Conservation (phyloP, 2,329 filamentous ascomycete genomes). For the Cladosporium phlei region DNA sequence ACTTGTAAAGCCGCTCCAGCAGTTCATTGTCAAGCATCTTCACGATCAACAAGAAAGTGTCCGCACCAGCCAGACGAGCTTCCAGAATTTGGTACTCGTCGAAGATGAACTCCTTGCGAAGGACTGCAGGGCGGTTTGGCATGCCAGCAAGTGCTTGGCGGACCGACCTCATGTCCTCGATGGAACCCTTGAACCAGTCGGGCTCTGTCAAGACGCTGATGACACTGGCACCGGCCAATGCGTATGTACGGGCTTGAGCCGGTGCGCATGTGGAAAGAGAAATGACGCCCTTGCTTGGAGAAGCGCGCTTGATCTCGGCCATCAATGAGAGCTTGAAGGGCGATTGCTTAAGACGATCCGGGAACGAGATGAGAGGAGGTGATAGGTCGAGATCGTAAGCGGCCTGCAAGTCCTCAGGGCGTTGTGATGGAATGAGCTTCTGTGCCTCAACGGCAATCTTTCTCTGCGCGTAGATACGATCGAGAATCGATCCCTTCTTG, state of each 20-base stretch:
- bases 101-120: constrained; percentile 96
- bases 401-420: constrained; percentile 77
- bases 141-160: constrained; percentile 84
- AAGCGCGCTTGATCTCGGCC: constrained; percentile 96
- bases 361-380: constrained; percentile 76
- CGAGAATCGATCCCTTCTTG: constrained; percentile 79
- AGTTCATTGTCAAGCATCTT: constrained; percentile 86
- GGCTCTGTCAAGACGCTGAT: constrained; percentile 99
- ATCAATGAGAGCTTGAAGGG: constrained; percentile 87
- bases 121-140: constrained; percentile 83
- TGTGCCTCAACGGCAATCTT: constrained; percentile 71
- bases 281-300: constrained; percentile 93
- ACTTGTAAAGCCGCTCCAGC: constrained; percentile 75
- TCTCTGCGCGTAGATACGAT: constrained; percentile 82
- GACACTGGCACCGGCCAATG: constrained; percentile 87
- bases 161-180: constrained; percentile 85
- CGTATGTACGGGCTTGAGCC: constrained; percentile 84
- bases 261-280: constrained; percentile 82
- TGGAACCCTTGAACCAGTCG: constrained; percentile 98
- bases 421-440: constrained; percentile 78
- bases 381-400: constrained; percentile 79
- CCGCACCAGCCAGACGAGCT: constrained; percentile 84
- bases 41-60: constrained; percentile 91
- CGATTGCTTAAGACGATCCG: constrained; percentile 72
- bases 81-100: constrained; percentile 98